Conservation (phyloP, 139 green algal genomes). For the Tetraselmis striata region DNA sequence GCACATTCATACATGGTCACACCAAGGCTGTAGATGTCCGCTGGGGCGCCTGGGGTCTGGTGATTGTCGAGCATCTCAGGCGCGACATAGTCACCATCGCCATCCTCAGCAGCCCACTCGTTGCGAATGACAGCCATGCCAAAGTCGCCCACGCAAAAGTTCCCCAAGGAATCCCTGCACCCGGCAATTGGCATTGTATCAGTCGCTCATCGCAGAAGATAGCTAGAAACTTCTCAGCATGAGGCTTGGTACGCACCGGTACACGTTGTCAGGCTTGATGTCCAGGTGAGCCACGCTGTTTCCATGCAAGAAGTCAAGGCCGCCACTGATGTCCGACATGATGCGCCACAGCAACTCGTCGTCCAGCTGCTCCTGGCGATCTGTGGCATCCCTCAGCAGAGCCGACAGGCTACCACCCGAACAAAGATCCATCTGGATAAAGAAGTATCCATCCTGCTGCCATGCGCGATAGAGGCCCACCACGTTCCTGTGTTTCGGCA, state of each 20-base stretch:
- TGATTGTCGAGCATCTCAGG: constrained; percentile 55
- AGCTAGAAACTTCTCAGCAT: no score
- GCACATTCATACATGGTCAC: constrained; percentile 54
- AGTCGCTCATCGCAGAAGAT: no score
- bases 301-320: constrained; percentile 63
- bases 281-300: constrained; percentile 69
- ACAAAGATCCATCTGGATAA: constrained; percentile 67
- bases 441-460: constrained; percentile 73
- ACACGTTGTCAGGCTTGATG: constrained; percentile 82
- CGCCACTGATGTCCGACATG: constrained; percentile 31
- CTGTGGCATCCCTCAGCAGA: constrained; percentile 11
- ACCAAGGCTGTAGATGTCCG: constrained; percentile 57
- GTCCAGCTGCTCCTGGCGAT: background rate
- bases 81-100: constrained; percentile 71
- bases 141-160: constrained; percentile 69
- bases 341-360: constrained; percentile 33
- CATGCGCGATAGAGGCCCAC: constrained; percentile 66
- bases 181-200: no score
- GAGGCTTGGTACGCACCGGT: constrained; percentile 7
- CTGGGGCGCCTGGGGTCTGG: constrained; percentile 19
- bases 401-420: constrained; percentile 38
- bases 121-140: constrained; percentile 46
- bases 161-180: constrained; percentile 20
- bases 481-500: constrained; percentile 62
- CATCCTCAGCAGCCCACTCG: constrained; percentile 67